Base-by-base conservation (phyloP, 257 asterid genomes). In the Solanum clarkiae region DNA sequence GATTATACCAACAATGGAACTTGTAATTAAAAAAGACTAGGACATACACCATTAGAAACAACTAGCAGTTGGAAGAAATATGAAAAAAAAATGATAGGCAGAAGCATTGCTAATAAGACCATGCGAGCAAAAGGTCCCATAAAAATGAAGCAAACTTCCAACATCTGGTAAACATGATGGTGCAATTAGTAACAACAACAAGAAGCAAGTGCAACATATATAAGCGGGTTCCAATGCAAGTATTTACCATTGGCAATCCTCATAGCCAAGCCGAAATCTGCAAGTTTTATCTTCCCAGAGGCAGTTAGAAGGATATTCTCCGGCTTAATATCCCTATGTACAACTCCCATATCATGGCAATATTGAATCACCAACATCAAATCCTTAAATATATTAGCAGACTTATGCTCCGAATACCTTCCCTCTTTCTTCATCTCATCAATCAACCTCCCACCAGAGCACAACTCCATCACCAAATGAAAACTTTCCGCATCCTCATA, bases 211-310 rank as follows among this genome's bases (percentile, higher is more conserved):
- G 22, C 8, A 68, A 68, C 68, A 66, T 32, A 16, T 83, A 51
- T 47, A 53, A 83, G 53, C 3, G 22, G 53, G 47, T 84, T 51
- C 32, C n/a, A 1, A 13, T 44, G 54, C 18, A 84, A 69, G 55
- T 16, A 10, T 17, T 86, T 87, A 90, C 92, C 93, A 70, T 86
- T 86, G 8, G 90, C 87, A 87, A 90, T 87, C 88, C 93, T 90
- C 93, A 90, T 89, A 36, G 93, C 91, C 88, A 90, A 90, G 82
- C 93, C 93, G 70, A 90, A 90, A 87, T 90, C 93, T 20, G 91
- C 93, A 79, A 90, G 91, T 84, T 90, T 90, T 84, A 90, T 86
- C 84, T 84, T 90, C 54, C 91, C 93, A 2, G 91, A 88, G 71
- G 87, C 79, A 60, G 91, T 88, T 16, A 90, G 87, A 81, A 90